phyloP scores from a whole-genome alignment of 2,329 filamentous ascomycete species.

The Tolypocladium sp. region DNA sequence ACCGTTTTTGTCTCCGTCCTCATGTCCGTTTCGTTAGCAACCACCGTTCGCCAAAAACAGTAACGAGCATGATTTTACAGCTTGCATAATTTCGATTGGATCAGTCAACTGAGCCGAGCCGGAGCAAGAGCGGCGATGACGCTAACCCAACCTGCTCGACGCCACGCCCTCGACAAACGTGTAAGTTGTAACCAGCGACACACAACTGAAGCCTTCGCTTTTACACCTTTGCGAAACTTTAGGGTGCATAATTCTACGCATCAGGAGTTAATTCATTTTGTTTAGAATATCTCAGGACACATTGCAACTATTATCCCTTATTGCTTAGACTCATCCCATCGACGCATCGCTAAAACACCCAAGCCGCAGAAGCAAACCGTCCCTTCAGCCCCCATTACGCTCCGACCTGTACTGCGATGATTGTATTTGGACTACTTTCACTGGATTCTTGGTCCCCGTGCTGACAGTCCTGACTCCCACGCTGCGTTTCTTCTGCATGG shows the following conservation, averaged over 20 bases:
- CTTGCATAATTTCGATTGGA: too few relatives aligned
- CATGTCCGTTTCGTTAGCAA: too few relatives aligned
- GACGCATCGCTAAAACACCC: too few relatives aligned
- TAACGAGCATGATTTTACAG: too few relatives aligned
- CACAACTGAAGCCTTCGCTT: background rate
- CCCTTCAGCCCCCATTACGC: background rate
- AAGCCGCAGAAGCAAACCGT: background rate
- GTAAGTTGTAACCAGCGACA: too few relatives aligned
- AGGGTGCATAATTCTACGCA: background rate
- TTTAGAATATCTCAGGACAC: background rate
- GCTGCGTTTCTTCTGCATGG: background rate
- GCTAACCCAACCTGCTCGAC: too few relatives aligned
- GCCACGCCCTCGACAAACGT: too few relatives aligned
- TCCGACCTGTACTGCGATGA: constrained; percentile 5
- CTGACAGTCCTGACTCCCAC: background rate
- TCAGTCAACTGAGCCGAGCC: too few relatives aligned
- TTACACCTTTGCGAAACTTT: background rate
- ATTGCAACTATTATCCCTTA: background rate
- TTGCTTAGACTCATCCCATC: background rate
- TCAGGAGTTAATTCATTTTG: background rate
- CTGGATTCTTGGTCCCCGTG: background rate
- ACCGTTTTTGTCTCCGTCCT: too few relatives aligned
- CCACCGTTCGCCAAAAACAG: too few relatives aligned
- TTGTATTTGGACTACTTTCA: constrained; percentile 7
- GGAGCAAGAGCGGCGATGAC: too few relatives aligned